phyloP scores from a whole-genome alignment of 257 asterid genomes.

The Cynanchum wilfordii region DNA sequence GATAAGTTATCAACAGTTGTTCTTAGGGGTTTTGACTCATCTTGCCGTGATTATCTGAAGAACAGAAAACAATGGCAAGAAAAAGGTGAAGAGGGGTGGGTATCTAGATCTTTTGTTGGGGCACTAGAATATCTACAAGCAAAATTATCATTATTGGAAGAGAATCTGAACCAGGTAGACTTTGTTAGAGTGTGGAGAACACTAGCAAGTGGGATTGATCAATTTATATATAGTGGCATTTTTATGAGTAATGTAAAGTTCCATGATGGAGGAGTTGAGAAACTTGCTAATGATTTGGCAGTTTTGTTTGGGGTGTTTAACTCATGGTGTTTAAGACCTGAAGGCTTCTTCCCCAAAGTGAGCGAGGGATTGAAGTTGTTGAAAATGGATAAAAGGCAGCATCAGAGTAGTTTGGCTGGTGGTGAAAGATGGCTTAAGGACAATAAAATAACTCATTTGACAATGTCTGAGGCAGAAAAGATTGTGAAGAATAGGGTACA shows the following conservation, averaged over 20 bases:
- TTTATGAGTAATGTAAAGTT: constrained; percentile 58
- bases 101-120: constrained; percentile 56
- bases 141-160: constrained; percentile 58
- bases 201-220: constrained; percentile 68
- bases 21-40: constrained; percentile 75
- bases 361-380: constrained; percentile 72
- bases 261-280: constrained; percentile 60
- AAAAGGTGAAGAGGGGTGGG: constrained; percentile 51
- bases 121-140: constrained; percentile 83
- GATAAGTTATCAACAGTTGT: constrained; percentile 81
- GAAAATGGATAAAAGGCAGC: constrained; percentile 43
- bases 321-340: constrained; percentile 82
- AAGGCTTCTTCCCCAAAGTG: constrained; percentile 86
- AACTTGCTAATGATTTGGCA: constrained; percentile 60
- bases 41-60: constrained; percentile 70
- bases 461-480: constrained; percentile 53
- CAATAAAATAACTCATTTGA: constrained; percentile 63
- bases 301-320: constrained; percentile 63
- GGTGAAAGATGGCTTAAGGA: constrained; percentile 75
- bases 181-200: constrained; percentile 81
- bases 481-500: constrained; percentile 60
- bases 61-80: constrained; percentile 92
- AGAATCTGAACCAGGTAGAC: constrained; percentile 53
- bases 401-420: constrained; percentile 43
- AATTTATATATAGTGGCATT: constrained; percentile 46